These are phyloP conservation scores for Serendipita sp. DNA, from an alignment of 768 basidiomycete species.

Conservation along the genomic window DNA sequence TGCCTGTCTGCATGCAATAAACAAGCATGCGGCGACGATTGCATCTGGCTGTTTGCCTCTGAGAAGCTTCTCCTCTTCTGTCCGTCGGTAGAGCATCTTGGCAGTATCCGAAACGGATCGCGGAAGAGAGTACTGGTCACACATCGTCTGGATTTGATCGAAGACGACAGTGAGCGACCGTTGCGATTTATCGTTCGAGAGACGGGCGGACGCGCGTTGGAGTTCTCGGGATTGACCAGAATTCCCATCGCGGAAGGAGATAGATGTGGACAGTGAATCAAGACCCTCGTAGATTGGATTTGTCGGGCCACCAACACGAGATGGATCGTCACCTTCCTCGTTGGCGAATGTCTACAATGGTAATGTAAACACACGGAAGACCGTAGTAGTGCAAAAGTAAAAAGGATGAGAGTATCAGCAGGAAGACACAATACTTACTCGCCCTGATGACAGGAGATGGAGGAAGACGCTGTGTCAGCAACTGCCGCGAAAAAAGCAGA, in stretches of 20 bases:
- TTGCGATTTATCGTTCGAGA: conserved; percentile 55
- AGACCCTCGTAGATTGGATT: conserved; percentile 89
- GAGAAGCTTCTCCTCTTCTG: conserved; percentile 85
- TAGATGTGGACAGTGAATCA: conserved; percentile 87
- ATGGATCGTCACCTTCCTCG: conserved; percentile 98
- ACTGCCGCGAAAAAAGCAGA: not conserved
- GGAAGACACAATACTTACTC: conserved; percentile 15
- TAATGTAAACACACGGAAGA: conserved; percentile 5
- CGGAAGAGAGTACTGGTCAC: conserved; percentile 86
- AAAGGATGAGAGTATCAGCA: conserved; percentile 8
- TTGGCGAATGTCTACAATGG: conserved; percentile 82
- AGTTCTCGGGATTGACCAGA: conserved; percentile 83
- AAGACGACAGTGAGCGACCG: conserved; percentile 78
- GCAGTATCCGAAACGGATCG: conserved; percentile 91
- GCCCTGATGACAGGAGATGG: conserved; percentile 11
- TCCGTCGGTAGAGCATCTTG: conserved; percentile 93
- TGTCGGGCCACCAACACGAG: conserved; percentile 93
- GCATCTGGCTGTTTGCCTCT: conserved; percentile 85
- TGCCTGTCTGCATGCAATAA: conserved; percentile 90
- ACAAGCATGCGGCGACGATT: conserved; percentile 93
- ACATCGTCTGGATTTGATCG: conserved; percentile 83
- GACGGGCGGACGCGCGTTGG: conserved; percentile 78
- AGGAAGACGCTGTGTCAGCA: conserved; percentile 1
- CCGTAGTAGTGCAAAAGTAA: conserved; percentile 2
- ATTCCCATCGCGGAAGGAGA: conserved; percentile 89